Evolutionary conservation across 305 asterid species (phyloP).

Genomic region (Solanum hybrid): DNA sequence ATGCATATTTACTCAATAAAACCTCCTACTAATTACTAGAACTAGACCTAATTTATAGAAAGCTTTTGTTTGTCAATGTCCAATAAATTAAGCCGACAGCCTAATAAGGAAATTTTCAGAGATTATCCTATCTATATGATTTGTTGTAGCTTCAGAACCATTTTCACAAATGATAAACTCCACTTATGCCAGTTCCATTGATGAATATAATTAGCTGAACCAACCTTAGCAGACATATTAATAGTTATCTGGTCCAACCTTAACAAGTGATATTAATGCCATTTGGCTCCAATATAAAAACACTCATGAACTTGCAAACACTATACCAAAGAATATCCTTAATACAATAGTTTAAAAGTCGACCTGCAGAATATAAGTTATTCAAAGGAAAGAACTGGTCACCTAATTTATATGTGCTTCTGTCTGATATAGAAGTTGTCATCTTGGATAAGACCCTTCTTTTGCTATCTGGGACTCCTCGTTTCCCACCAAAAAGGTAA

Average conservation of each 20-base stretch:
- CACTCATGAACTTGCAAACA: too few species aligned
- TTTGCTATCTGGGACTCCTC: too few species aligned
- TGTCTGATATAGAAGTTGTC: too few species aligned
- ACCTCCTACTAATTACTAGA: neutral
- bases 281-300: too few species aligned
- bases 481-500: too few species aligned
- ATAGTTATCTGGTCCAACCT: too few species aligned
- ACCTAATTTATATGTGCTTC: slow-evolving; percentile 43
- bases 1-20: neutral
- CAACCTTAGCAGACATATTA: neutral
- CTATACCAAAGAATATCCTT: too few species aligned
- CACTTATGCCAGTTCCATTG: neutral
- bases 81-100: neutral
- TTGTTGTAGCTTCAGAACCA: neutral
- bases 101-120: neutral
- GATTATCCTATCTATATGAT: neutral
- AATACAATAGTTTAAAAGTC: neutral
- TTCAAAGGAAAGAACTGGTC: slow-evolving; percentile 4
- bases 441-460: too few species aligned
- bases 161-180: neutral
- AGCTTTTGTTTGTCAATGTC: neutral
- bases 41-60: neutral
- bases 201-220: neutral
- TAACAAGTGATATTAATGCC: too few species aligned
- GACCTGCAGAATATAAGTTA: neutral